These are phyloP conservation scores for Stipa capillata DNA, from an alignment of 176 grass and related monocot genomes.

Conservation along the genomic window DNA sequence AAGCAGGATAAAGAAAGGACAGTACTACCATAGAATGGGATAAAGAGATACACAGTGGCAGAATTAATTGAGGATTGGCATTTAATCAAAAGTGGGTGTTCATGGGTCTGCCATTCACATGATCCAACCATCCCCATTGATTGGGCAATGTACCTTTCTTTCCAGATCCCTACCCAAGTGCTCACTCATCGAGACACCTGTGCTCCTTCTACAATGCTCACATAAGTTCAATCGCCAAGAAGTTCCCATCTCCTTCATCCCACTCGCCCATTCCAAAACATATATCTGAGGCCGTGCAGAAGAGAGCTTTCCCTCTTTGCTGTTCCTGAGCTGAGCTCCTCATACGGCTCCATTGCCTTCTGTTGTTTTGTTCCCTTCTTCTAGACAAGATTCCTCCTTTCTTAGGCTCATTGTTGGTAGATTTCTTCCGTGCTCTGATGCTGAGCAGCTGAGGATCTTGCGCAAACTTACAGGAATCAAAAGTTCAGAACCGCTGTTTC, in stretches of 20 bases:
- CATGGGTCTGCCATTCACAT: constrained; percentile 40
- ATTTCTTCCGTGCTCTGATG: background rate
- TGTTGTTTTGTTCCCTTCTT: background rate
- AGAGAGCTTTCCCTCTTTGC: background rate
- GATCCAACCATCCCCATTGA: constrained; percentile 42
- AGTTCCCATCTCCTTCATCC: background rate
- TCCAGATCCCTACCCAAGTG: constrained; percentile 9
- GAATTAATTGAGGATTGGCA: constrained; percentile 6
- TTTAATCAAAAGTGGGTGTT: constrained; percentile 12
- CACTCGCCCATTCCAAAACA: background rate
- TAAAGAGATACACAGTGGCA: background rate
- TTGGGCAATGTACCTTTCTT: background rate
- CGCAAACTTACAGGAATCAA: background rate
- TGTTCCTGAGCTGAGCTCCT: background rate
- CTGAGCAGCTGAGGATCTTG: background rate
- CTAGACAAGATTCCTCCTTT: background rate
- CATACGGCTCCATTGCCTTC: background rate
- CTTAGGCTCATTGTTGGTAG: background rate
- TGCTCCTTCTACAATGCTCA: background rate
- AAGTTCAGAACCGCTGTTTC: background rate
- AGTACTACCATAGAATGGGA: background rate
- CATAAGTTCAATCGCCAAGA: background rate
- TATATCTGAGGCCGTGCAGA: background rate
- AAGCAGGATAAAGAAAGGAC: background rate
- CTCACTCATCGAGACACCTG: constrained; percentile 20